Conservation (phyloP, 352 stramenopile species). For the Phytophthora gonapodyides region DNA sequence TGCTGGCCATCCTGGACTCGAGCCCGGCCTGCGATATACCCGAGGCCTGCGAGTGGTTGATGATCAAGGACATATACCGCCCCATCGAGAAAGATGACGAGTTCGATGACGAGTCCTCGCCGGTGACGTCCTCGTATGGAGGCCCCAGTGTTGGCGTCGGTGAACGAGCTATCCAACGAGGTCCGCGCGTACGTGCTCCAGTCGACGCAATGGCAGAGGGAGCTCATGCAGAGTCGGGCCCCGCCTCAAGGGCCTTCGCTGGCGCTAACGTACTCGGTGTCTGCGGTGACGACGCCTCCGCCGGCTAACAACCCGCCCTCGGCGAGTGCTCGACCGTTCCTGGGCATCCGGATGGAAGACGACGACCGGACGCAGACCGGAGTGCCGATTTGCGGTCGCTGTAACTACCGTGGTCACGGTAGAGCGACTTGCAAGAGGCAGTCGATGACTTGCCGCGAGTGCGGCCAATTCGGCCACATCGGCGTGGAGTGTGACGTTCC, state of each 20-base stretch:
- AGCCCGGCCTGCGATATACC: not conserved
- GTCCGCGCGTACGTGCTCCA: no score
- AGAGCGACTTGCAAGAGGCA: not conserved
- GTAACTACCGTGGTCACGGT: not conserved
- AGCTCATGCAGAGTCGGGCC: not conserved
- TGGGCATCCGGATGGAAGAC: not conserved
- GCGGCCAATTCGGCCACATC: not conserved
- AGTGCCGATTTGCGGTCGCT: not conserved
- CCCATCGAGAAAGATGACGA: conserved; percentile 13
- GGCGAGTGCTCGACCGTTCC: not conserved
- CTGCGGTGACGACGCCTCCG: no score
- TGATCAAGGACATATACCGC: conserved; percentile 6
- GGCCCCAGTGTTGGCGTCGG: not conserved
- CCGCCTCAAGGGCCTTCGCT: not conserved
- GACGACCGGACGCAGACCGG: not conserved
- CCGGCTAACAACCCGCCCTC: not conserved
- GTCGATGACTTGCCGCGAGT: not conserved
- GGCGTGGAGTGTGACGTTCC: not conserved
- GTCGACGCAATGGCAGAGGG: not conserved
- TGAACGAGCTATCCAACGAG: no score
- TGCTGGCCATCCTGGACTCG: not conserved
- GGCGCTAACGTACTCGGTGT: no score
- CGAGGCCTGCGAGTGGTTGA: conserved; percentile 6
- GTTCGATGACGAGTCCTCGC: not conserved
- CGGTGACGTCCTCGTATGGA: not conserved